Percentiles rank a stretch among this genome's conserved stretches.
These are phyloP conservation scores for Margaritispora aquatica DNA, from an alignment of 495 filamentous ascomycete species.

Conservation along the genomic window DNA sequence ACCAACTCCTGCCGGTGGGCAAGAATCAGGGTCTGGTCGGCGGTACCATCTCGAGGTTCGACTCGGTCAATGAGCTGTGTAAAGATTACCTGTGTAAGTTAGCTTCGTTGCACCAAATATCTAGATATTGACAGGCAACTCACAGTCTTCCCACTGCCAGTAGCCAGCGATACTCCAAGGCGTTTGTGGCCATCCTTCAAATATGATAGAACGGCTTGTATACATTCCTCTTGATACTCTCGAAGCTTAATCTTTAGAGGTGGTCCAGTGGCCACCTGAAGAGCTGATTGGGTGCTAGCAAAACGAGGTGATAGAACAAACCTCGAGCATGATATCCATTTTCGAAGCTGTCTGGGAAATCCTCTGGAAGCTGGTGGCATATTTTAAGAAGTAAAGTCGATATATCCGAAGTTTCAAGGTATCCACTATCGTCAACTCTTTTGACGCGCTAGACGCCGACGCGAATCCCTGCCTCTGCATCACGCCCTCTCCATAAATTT, in stretches of 20 bases:
- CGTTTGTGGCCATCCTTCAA: constrained; percentile 70
- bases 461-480: constrained; percentile 15
- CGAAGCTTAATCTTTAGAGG: constrained; percentile 49
- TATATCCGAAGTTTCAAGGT: background rate
- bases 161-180: constrained; percentile 84
- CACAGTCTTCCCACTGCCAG: constrained; percentile 90
- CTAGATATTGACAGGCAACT: background rate
- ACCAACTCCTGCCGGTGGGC: constrained; percentile 93
- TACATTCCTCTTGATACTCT: constrained; percentile 82
- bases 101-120: background rate
- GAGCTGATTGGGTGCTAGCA: constrained; percentile 7
- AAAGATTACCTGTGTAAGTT: constrained; percentile 69
- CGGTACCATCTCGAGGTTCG: constrained; percentile 42
- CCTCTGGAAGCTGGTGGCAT: constrained; percentile 27
- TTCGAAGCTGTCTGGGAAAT: constrained; percentile 6
- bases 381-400: background rate
- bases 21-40: constrained; percentile 80
- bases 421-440: background rate
- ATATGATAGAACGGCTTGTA: constrained; percentile 72
- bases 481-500: background rate
- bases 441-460: constrained; percentile 9
- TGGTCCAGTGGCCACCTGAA: background rate
- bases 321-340: constrained; percentile 6
- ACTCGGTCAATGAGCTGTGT: constrained; percentile 87
- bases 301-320: background rate